These are phyloP conservation scores for Bidens hawaiensis DNA, from an alignment of 140 eudicot species.

Conservation along the genomic window DNA sequence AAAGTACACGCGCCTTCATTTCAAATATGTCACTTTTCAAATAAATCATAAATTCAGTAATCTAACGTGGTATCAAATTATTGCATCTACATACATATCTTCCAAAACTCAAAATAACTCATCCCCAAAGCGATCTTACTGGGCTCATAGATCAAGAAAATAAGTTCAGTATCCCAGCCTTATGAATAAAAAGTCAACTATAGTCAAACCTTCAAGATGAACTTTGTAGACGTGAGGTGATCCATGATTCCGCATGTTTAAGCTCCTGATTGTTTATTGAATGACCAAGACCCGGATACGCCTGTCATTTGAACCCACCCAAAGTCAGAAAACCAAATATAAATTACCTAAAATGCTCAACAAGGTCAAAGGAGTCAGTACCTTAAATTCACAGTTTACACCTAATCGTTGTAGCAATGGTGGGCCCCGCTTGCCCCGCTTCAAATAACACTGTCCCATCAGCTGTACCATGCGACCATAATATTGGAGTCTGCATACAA, in stretches of 20 bases:
- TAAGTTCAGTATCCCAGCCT: not conserved
- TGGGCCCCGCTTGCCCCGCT: constrained; percentile 99
- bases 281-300: constrained; percentile 82
- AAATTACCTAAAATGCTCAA: constrained; percentile 8
- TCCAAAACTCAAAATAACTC: not conserved
- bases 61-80: not conserved
- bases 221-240: constrained; percentile 57
- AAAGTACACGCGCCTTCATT: not conserved
- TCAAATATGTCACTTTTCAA: too few relatives aligned
- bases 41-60: not conserved
- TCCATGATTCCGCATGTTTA: constrained; percentile 67
- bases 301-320: constrained; percentile 32
- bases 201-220: constrained; percentile 40
- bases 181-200: not conserved
- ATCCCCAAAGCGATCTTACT: not conserved
- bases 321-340: not conserved
- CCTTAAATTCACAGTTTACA: constrained; percentile 90
- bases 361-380: constrained; percentile 18
- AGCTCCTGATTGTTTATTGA: constrained; percentile 73
- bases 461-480: constrained; percentile 85
- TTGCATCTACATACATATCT: constrained; percentile 12
- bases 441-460: constrained; percentile 87
- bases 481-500: constrained; percentile 60
- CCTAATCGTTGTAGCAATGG: constrained; percentile 78
- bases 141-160: constrained; percentile 4